Evolutionary conservation across 768 basidiomycete species (phyloP), one percentile per base, ranked within the genome.

Genomic region (Daedaleopsis nitida): DNA sequence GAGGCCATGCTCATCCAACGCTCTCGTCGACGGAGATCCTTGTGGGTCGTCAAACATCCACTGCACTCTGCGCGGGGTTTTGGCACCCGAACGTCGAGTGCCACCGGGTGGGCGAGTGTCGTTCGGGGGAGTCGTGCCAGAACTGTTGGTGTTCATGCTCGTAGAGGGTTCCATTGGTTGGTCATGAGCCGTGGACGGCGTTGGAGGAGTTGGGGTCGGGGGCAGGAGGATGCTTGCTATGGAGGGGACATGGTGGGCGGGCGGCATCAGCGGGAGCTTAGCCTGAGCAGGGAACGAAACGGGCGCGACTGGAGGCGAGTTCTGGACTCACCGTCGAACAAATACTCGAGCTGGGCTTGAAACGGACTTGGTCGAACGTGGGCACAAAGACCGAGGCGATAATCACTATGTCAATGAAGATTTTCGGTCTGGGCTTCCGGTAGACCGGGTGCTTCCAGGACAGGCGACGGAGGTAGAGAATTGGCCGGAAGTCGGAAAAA

Each of bases 1-100:
- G 34, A 80, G 65, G 0, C 78, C 86, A 48, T 78, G 73, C 70
- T 85, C 83, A 66, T 87, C 86, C 32, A 87, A 73, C 24, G 75
- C 78, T 55, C 80, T 79, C n/a, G 71, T 63, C 23, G 57, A 59
- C 16, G 52, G 48, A n/a, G 43, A 55, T 49, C 9, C 38, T 17
- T 52, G 66, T 14, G 57, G 55, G n/a, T 70, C 68, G 24, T 64
- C 63, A 52, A 74, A 73, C 13, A 77, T 72, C 84, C 83, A 84
- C 63, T 85, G 84, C 3, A 86, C 81, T 50, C 79, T 82, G 23
- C 80, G 78, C 1, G 81, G 81, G 2, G 81, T 81, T 62, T 79
- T 79, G n/a, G 69, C 68, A 5, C 79, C 81, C 3, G 66, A 55
- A 5, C 67, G 49, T 10, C 66, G 63, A 1, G 58, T 65, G 38